Percentiles rank a stretch among this genome's conserved stretches.
These are phyloP conservation scores for Eragrostis tef DNA, from an alignment of 202 grass and related monocot genomes.

Conservation along the genomic window DNA sequence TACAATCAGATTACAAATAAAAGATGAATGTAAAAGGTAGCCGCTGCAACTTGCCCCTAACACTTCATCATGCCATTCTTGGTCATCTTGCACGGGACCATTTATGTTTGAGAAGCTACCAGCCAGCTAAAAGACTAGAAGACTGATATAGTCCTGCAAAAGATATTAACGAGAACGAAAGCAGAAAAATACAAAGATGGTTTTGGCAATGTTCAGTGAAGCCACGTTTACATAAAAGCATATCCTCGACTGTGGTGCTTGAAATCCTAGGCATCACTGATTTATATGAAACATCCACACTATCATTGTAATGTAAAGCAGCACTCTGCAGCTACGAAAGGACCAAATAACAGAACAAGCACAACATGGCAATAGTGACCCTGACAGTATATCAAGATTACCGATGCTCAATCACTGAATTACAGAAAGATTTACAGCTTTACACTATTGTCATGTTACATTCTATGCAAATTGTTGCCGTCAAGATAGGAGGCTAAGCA, in stretches of 20 bases:
- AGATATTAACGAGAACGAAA: constrained; percentile 37
- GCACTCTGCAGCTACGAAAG: constrained; percentile 28
- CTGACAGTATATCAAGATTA: constrained; percentile 32
- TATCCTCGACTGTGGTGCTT: constrained; percentile 17
- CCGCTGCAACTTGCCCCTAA: neutral
- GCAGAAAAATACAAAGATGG: constrained; percentile 17
- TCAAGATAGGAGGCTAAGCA: constrained; percentile 36
- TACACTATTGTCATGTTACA: constrained; percentile 55
- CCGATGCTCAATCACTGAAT: constrained; percentile 44
- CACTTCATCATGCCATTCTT: neutral
- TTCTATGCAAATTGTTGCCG: constrained; percentile 43
- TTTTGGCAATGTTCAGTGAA: constrained; percentile 31
- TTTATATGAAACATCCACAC: constrained; percentile 2
- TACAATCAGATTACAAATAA: neutral
- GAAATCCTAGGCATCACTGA: constrained; percentile 14
- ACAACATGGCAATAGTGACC: constrained; percentile 26
- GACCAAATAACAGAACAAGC: constrained; percentile 27
- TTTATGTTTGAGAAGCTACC: constrained; percentile 30
- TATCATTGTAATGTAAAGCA: constrained; percentile 31
- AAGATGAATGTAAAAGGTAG: neutral
- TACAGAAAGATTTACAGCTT: constrained; percentile 52
- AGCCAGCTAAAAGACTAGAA: constrained; percentile 12
- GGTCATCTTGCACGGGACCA: constrained; percentile 29
- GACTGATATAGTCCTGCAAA: constrained; percentile 51
- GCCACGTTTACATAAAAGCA: constrained; percentile 29